phyloP scores from a whole-genome alignment of 257 asterid species.

The Echites panduratus region DNA sequence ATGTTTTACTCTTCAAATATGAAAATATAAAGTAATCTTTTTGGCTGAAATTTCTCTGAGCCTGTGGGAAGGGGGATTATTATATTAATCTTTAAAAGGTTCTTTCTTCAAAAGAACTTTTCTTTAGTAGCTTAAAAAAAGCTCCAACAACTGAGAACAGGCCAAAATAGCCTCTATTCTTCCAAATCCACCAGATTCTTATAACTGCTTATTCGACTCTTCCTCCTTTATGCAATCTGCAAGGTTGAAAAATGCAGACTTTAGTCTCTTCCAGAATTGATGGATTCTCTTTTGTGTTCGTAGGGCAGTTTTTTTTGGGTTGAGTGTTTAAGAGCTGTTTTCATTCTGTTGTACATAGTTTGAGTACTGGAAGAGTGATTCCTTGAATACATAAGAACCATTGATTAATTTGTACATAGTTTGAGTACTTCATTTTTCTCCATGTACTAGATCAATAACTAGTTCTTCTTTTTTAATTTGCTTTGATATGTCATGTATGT shows the following conservation, averaged over 20 bases:
- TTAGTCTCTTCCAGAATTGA: not conserved
- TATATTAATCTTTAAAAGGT: too few species aligned
- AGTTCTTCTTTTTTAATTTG: not conserved
- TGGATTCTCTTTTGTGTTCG: not conserved
- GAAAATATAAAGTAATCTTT: not conserved
- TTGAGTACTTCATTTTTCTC: not conserved
- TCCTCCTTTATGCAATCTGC: too few species aligned
- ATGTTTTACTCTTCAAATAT: not conserved
- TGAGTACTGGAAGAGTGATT: not conserved
- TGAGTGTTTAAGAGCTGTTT: not conserved
- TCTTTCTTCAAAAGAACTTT: too few species aligned
- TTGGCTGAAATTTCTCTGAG: not conserved
- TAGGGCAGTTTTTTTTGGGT: not conserved
- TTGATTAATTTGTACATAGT: too few species aligned
- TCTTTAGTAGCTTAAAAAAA: too few species aligned
- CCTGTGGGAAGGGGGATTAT: not conserved
- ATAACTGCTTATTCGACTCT: not conserved
- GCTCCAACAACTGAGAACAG: too few species aligned
- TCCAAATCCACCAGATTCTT: not conserved
- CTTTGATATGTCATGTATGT: not conserved
- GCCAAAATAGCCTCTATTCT: too few species aligned
- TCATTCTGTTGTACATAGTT: too few species aligned
- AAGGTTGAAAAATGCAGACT: too few species aligned
- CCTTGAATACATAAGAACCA: not conserved
- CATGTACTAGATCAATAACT: not conserved